phyloP scores from a whole-genome alignment of 345 rosid species.

The Linum tenue region DNA sequence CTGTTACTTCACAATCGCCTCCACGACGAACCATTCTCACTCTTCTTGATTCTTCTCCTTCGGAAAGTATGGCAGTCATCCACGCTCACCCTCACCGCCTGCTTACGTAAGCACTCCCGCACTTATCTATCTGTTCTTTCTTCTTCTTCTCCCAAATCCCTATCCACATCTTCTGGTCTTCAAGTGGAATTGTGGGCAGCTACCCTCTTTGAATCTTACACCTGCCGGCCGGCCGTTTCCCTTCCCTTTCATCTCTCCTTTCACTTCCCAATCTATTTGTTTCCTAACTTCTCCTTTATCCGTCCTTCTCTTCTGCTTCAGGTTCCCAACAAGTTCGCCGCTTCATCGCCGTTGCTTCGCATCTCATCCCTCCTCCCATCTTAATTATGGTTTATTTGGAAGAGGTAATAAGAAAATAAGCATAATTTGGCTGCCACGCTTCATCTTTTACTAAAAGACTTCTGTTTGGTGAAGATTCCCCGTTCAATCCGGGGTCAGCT shows the following conservation, averaged over 20 bases:
- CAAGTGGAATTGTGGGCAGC: neutral
- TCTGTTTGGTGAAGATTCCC: no score
- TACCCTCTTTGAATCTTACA: neutral
- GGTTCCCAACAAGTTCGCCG: neutral
- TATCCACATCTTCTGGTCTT: no score
- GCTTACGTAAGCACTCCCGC: neutral
- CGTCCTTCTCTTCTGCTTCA: neutral
- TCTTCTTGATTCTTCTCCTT: neutral
- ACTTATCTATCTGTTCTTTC: neutral
- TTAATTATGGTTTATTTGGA: neutral
- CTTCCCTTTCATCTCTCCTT: no score
- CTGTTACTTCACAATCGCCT: neutral
- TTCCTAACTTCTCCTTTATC: neutral
- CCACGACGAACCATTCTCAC: neutral
- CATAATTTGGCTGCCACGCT: no score
- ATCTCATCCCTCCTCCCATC: neutral
- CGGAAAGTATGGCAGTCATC: neutral
- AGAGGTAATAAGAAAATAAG: neutral
- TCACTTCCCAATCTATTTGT: neutral
- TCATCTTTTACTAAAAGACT: no score
- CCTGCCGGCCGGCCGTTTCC: no score
- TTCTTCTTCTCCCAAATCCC: neutral
- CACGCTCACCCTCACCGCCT: neutral
- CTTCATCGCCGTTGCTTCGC: neutral
- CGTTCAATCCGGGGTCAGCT: no score